Evolutionary conservation across 768 basidiomycete species (phyloP).

Genomic region (Amanita pseudoporphyria): DNA sequence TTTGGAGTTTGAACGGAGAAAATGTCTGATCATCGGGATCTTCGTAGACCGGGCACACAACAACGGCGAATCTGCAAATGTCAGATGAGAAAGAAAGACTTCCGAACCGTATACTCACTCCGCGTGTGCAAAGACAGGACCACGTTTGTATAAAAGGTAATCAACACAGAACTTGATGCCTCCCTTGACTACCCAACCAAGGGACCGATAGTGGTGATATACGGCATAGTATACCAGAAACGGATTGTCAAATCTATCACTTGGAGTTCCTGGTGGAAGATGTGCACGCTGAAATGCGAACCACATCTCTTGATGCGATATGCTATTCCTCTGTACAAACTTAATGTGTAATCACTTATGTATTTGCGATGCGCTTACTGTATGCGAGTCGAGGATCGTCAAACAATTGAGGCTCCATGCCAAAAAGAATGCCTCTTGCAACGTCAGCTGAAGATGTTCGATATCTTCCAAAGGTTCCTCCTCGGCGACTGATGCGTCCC

Average conservation of each 20-base stretch:
- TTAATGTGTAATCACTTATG: slow-evolving; percentile 1
- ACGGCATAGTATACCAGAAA: slow-evolving; percentile 84
- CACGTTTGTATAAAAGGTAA: slow-evolving; percentile 87
- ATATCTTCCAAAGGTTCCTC: slow-evolving; percentile 57
- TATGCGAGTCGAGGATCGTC: slow-evolving; percentile 51
- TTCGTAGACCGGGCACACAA: slow-evolving; percentile 88
- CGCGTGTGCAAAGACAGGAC: slow-evolving; percentile 91
- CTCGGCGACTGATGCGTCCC: slow-evolving; percentile 22
- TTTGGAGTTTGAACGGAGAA: slow-evolving; percentile 57
- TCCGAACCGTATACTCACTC: slow-evolving; percentile 48
- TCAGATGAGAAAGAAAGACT: background rate
- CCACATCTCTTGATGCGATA: slow-evolving; percentile 56
- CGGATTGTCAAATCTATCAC: slow-evolving; percentile 70
- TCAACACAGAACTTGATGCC: slow-evolving; percentile 98
- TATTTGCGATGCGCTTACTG: slow-evolving; percentile 34
- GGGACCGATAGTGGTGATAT: slow-evolving; percentile 91
- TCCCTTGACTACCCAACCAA: slow-evolving; percentile 94
- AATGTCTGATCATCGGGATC: slow-evolving; percentile 60
- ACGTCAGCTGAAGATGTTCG: slow-evolving; percentile 86
- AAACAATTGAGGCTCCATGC: slow-evolving; percentile 80
- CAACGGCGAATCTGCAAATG: slow-evolving; percentile 67
- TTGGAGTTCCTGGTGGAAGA: slow-evolving; percentile 29
- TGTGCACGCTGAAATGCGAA: slow-evolving; percentile 49
- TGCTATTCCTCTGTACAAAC: slow-evolving; percentile 34
- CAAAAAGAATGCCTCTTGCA: slow-evolving; percentile 86